These are phyloP conservation scores for Puccinia horiana DNA, from an alignment of 1,284 basidiomycete genomes.

Conservation along the genomic window DNA sequence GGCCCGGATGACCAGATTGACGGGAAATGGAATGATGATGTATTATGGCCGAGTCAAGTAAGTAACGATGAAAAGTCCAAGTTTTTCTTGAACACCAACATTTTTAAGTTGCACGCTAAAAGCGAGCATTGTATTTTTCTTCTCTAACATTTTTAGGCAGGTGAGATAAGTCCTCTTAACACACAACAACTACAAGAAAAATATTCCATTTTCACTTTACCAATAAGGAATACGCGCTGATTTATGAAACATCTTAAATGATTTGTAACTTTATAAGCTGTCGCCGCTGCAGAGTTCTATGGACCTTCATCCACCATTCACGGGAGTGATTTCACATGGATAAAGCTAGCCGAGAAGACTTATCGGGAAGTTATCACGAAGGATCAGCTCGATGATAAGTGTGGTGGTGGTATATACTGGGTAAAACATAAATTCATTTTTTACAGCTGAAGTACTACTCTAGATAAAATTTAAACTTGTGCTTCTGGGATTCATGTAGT, in stretches of 20 bases:
- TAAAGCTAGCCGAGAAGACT: conserved; percentile 30
- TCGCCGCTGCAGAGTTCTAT: conserved; percentile 30
- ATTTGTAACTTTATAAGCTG: neutral
- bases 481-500: neutral
- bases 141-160: neutral
- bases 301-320: conserved; percentile 33
- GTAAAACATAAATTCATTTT: neutral
- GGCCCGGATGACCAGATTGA: conserved; percentile 15
- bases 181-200: too few species aligned
- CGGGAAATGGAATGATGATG: conserved; percentile 46
- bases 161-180: neutral
- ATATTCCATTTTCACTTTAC: neutral
- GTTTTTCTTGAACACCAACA: neutral
- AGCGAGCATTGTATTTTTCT: neutral
- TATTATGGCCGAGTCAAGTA: conserved; percentile 43
- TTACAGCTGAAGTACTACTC: neutral
- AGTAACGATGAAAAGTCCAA: neutral
- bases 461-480: neutral
- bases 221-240: too few species aligned
- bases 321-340: conserved; percentile 16
- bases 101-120: neutral
- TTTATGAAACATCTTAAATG: too few species aligned
- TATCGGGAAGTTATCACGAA: conserved; percentile 9
- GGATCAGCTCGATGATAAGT: conserved; percentile 28
- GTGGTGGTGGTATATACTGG: conserved; percentile 45